Evolutionary conservation across 768 basidiomycete genomes (phyloP).

Genomic region (Lentinula raphanica): DNA sequence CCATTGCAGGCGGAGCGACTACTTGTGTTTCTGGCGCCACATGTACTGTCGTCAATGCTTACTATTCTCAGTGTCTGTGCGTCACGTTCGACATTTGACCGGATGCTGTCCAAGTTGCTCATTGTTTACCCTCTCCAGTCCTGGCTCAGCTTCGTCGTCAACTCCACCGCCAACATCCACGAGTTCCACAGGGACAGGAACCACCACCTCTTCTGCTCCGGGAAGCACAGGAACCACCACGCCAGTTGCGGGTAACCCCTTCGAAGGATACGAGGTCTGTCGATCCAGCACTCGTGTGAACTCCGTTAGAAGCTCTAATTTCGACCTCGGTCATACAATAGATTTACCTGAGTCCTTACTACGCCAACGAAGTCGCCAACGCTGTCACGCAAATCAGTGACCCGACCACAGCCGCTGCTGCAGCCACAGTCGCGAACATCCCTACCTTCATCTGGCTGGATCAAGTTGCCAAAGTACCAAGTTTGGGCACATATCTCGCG

Average conservation of each 20-base stretch:
- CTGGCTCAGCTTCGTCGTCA: conserved; percentile 1
- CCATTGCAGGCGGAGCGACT: conserved; percentile 4
- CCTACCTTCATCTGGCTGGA: conserved; percentile 65
- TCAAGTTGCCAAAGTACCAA: conserved; percentile 46
- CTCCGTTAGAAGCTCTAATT: background rate
- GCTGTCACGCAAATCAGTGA: conserved; percentile 47
- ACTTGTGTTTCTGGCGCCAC: conserved; percentile 7
- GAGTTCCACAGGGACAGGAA: conserved; percentile 11
- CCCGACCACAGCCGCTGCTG: conserved; percentile 44
- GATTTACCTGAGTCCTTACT: conserved; percentile 52
- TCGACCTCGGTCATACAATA: too few relatives aligned
- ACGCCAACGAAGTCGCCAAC: conserved; percentile 47
- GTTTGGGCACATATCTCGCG: conserved; percentile 52
- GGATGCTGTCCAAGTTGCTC: background rate
- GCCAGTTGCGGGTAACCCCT: conserved; percentile 49
- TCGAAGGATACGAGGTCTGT: conserved; percentile 39
- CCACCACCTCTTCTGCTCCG: conserved; percentile 19
- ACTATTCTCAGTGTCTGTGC: background rate
- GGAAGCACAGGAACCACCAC: conserved; percentile 27
- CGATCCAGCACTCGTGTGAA: background rate
- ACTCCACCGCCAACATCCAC: background rate
- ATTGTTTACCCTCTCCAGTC: background rate
- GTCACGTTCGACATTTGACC: background rate
- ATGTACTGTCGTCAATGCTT: conserved; percentile 2
- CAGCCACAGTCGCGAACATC: conserved; percentile 42